Evolutionary conservation across 257 asterid species (phyloP), one percentile per base, ranked within the genome.

Genomic region (Anisodus tanguticus): DNA sequence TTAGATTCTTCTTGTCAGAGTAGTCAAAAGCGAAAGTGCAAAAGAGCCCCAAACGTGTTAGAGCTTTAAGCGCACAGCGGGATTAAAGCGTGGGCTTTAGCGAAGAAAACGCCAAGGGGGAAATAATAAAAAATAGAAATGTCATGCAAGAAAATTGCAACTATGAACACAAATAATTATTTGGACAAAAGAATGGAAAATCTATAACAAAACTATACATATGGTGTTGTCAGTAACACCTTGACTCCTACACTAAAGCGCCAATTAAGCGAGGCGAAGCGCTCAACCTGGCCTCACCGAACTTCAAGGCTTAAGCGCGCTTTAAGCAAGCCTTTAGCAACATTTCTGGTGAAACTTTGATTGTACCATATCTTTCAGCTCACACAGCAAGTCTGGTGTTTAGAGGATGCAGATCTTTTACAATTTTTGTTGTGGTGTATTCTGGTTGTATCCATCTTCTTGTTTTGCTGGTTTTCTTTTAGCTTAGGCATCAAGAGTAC

Each of bases 401-500:
- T 26, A 51, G 17, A 76, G 81, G 45, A 76, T 76, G 19, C 81
- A 51, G 22, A 31, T 49, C 45, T 15, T 51, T 51, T 76, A 13
- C 80, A 74, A 49, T 47, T 72, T 68, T 47, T 51, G 62, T 49
- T 49, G 60, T 74, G 43, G 35, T 76, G 63, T n/a, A 76, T 66
- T 81, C 12, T 64, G 16, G 84, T 49, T 82, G 60, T 47, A 66
- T 26, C 64, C 66, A 82, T 82, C 64, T 82, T 41, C 16, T 16
- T 11, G 13, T 55, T 19, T 67, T 51, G 62, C 37, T 51, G 67
- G 47, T 49, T 68, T 9, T 13, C 51, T 19, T 22, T 53, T 31
- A 62, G 64, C 76, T 74, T 60, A 35, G 53, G 12, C 62, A 53
- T 77, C 53, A 49, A 49, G 53, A 60, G 47, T 76, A 43, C 82